Base-by-base conservation (phyloP, 139 green algal genomes). In the Chlorella vulgaris region DNA sequence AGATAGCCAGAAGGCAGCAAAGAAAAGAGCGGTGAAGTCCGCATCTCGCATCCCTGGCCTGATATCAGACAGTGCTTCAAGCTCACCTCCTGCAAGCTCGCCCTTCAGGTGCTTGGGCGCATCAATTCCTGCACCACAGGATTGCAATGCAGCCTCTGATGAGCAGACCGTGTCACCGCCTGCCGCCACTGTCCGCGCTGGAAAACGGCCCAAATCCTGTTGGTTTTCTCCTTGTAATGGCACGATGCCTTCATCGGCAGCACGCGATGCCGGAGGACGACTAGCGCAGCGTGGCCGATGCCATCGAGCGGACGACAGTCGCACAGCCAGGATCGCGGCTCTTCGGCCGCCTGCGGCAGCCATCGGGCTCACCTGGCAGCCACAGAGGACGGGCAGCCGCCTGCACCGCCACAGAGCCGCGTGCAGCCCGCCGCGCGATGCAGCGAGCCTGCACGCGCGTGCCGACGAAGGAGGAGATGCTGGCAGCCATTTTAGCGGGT, bases 101-200 rank as follows among this genome's bases (percentile, higher is more conserved):
- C 87, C 85, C 33, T 94, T 74, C 40, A 94, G 85, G 81, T 92
- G 78, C 31, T 60, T 50, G 24, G 90, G 86, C 29, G 90, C 83
- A 35, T 69, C 66, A 31, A 76, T 62, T 21, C 86, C 86, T 42
- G 86, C 74, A 63, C n/a, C n/a, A n/a, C n/a, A n/a, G n/a, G n/a
- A n/a, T n/a, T n/a, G n/a, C n/a, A n/a, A n/a, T n/a, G n/a, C n/a
- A n/a, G n/a, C n/a, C n/a, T n/a, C n/a, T n/a, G n/a, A n/a, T n/a
- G n/a, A n/a, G n/a, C n/a, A n/a, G n/a, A n/a, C n/a, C n/a, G 67
- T 22, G 22, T 36, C 33, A 10, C 36, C 36, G 19, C 7, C 38
- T 22, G 67, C 36, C 36, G n/a, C 69, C 28, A 29, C 40, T 61
- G 42, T 15, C 39, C 40, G 10, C 40, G 69, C 47, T 24, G 47